Conservation (phyloP, 1,284 basidiomycete species). For the Albatrellus sp. region DNA sequence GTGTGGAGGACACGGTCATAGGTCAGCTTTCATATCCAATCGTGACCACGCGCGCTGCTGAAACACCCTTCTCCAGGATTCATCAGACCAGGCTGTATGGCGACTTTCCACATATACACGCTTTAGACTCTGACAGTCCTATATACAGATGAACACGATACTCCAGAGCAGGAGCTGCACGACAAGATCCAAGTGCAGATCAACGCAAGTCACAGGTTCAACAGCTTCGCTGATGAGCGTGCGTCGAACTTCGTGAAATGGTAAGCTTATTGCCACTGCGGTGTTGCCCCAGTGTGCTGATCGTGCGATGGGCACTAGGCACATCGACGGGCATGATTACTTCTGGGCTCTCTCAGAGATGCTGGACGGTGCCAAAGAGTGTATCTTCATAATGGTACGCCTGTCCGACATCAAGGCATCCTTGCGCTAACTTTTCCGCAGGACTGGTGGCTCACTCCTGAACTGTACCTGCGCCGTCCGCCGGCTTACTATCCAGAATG, state of each 20-base stretch:
- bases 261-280: constrained; percentile 24
- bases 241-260: constrained; percentile 74
- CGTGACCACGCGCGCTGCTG: constrained; percentile 2
- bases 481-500: constrained; percentile 74
- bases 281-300: no score
- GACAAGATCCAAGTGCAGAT: constrained; percentile 62
- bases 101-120: neutral
- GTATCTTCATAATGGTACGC: constrained; percentile 65
- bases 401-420: neutral
- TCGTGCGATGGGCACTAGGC: constrained; percentile 29
- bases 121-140: no score
- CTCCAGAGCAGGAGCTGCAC: constrained; percentile 49
- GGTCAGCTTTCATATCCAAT: neutral
- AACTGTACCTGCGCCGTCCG: constrained; percentile 84
- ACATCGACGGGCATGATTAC: constrained; percentile 87
- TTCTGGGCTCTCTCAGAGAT: constrained; percentile 89
- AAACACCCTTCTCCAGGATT: constrained; percentile 26
- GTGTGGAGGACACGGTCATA: no score
- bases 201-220: constrained; percentile 69
- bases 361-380: constrained; percentile 64
- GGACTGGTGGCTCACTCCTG: constrained; percentile 91
- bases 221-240: constrained; percentile 70
- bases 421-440: constrained; percentile 13
- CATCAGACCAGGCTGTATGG: constrained; percentile 47
- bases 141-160: constrained; percentile 59